A percentile compares a stretch with the other conserved stretches of the same genome.
Evolutionary conservation across 495 filamentous ascomycete species (phyloP).

Genomic region (Penicillium dipodomyicola): DNA sequence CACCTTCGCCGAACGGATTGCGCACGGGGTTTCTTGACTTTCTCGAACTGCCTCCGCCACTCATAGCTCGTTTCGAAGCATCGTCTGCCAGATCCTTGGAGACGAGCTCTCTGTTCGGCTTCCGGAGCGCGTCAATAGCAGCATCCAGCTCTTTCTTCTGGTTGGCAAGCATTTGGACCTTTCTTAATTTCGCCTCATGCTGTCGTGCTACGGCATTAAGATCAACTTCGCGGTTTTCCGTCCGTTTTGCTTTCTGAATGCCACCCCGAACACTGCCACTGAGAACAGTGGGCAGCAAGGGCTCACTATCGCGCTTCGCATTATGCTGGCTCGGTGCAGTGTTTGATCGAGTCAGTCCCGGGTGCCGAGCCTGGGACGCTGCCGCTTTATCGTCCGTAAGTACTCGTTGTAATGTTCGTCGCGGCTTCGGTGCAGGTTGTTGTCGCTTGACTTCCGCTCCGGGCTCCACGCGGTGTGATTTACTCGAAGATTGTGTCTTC

Average conservation of each 20-base stretch:
- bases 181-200: slow-evolving; percentile 64
- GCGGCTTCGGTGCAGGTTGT: slow-evolving; percentile 44
- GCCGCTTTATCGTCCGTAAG: slow-evolving; percentile 62
- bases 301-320: slow-evolving; percentile 35
- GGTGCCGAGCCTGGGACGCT: slow-evolving; percentile 27
- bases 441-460: slow-evolving; percentile 57
- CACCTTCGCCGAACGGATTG: slow-evolving; percentile 54
- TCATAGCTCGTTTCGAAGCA: slow-evolving; percentile 57
- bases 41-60: slow-evolving; percentile 35
- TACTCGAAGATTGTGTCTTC: slow-evolving; percentile 28
- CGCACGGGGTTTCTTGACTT: slow-evolving; percentile 64
- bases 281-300: slow-evolving; percentile 34
- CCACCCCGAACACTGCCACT: slow-evolving; percentile 47
- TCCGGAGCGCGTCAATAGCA: slow-evolving; percentile 79
- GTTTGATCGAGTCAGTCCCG: slow-evolving; percentile 67
- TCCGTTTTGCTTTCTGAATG: slow-evolving; percentile 57
- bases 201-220: slow-evolving; percentile 54
- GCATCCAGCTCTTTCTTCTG: slow-evolving; percentile 75
- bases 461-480: slow-evolving; percentile 42
- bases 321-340: slow-evolving; percentile 52
- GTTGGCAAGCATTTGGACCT: slow-evolving; percentile 64
- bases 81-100: slow-evolving; percentile 69
- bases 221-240: slow-evolving; percentile 67
- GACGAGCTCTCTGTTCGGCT: slow-evolving; percentile 79
- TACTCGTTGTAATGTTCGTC: slow-evolving; percentile 64